Conservation (phyloP, 2,329 filamentous ascomycete genomes). For the Bipolaris oryzae region DNA sequence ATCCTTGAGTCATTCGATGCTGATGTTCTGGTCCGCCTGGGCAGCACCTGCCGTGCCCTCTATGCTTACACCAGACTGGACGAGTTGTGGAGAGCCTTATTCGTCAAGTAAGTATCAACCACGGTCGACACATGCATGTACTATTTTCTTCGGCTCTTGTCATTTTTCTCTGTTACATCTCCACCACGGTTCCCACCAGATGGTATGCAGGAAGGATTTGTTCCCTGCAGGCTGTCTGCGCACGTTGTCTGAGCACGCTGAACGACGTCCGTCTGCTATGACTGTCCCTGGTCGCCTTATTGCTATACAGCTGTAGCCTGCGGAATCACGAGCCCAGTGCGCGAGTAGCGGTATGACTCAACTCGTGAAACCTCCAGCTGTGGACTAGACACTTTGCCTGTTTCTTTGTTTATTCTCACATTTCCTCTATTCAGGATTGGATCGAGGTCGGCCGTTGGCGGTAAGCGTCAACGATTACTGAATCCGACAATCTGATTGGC, state of each 20-base stretch:
- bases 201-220: conserved; percentile 1
- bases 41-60: conserved; percentile 80
- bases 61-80: conserved; percentile 85
- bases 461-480: background rate
- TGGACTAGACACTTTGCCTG: background rate
- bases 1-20: conserved; percentile 78
- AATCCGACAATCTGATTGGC: background rate
- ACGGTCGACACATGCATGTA: conserved; percentile 6
- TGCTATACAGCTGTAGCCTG: background rate
- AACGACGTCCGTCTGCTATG: background rate
- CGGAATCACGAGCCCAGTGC: background rate
- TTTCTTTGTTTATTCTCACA: background rate
- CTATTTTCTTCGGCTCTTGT: conserved; percentile 11
- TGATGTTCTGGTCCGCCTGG: conserved; percentile 66
- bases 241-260: conserved; percentile 5
- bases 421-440: background rate
- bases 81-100: conserved; percentile 87
- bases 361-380: background rate
- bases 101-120: conserved; percentile 73
- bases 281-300: conserved; percentile 11
- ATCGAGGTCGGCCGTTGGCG: background rate
- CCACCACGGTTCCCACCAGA: conserved; percentile 2
- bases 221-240: conserved; percentile 5
- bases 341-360: background rate
- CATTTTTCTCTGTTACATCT: conserved; percentile 1